Evolutionary conservation across 2,329 filamentous ascomycete species (phyloP), one percentile per base, ranked within the genome.

Genomic region (Passalora sequoiae): DNA sequence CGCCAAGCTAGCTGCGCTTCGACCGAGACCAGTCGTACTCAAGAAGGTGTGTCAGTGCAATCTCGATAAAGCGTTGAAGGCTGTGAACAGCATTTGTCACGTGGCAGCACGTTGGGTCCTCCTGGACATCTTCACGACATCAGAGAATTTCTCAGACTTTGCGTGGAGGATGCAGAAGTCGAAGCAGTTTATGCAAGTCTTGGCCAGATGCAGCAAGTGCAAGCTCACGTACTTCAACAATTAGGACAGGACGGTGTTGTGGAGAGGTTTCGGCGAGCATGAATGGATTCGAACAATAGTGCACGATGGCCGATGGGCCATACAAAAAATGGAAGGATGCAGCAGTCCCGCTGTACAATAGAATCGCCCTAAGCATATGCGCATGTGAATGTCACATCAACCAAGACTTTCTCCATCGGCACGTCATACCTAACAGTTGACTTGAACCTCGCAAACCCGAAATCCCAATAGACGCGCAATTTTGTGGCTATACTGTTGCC

Each of bases 101-200:
- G 22, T 9, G 28, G 20, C 21, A 33, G 30, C 15, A 17, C 17
- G 30, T 33, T 9, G 9, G 30, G 30, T 12, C 30, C 17, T 33
- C 16, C 24, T 44, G 24, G n/a, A 33, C 20, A 15, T 21, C 16
- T 41, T 46, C 17, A 43, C 35, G 8, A 43, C 45, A 12, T 37
- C 38, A 15, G 45, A 46, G 25, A 36, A 48, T n/a, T 44, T 45
- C 24, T 21, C 40, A 10, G 46, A 51, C 21, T 46, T 46, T 22
- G 46, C 45, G 19, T 51, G 43, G 43, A 22, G 40, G 15, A 31
- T 49, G 31, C 42, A 40, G 31, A 51, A 46, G 40, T 44, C 46
- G 13, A 51, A 46, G 43, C 43, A 48, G 40, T 44, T 32, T 31
- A 36, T 38, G 27, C 13, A 28, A 24, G 24, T 29, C 13, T 22